phyloP scores from a whole-genome alignment of 768 basidiomycete species.

The Boletus rufocinnamomeus region DNA sequence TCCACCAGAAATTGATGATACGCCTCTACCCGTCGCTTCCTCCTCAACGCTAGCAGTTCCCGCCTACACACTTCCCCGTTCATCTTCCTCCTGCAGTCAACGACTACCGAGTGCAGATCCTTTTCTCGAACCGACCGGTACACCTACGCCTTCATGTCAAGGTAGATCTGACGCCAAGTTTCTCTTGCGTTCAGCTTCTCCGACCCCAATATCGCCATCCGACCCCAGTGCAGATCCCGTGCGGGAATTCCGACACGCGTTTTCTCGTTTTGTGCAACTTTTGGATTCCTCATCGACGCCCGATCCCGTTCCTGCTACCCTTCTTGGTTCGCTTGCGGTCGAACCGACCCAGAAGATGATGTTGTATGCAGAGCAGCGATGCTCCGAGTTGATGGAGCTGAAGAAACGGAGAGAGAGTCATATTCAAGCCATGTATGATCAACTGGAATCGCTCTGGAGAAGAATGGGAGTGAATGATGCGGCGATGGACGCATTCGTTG shows the following conservation, averaged over 20 bases:
- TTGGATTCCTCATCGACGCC: conserved; percentile 44
- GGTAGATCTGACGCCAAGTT: conserved; percentile 36
- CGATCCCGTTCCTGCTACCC: conserved; percentile 22
- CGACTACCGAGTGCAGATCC: conserved; percentile 26
- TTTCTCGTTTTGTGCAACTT: conserved; percentile 62
- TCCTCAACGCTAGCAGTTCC: conserved; percentile 42
- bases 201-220: conserved; percentile 10
- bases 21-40: conserved; percentile 33
- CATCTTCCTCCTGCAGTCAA: conserved; percentile 39
- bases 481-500: conserved; percentile 92
- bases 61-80: conserved; percentile 44
- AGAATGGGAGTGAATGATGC: conserved; percentile 77
- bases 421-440: conserved; percentile 94
- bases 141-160: conserved; percentile 53
- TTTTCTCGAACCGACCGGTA: conserved; percentile 32
- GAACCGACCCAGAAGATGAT: conserved; percentile 79
- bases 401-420: conserved; percentile 76
- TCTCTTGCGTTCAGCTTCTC: conserved; percentile 37
- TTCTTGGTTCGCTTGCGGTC: conserved; percentile 48
- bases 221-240: conserved; percentile 16
- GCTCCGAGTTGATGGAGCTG: conserved; percentile 63
- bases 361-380: conserved; percentile 63
- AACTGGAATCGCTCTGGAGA: conserved; percentile 88
- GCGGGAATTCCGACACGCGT: conserved; percentile 55
- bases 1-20: conserved; percentile 56